Conservation (phyloP, 306 rosid genomes). For the Herpetospermum pedunculosum region DNA sequence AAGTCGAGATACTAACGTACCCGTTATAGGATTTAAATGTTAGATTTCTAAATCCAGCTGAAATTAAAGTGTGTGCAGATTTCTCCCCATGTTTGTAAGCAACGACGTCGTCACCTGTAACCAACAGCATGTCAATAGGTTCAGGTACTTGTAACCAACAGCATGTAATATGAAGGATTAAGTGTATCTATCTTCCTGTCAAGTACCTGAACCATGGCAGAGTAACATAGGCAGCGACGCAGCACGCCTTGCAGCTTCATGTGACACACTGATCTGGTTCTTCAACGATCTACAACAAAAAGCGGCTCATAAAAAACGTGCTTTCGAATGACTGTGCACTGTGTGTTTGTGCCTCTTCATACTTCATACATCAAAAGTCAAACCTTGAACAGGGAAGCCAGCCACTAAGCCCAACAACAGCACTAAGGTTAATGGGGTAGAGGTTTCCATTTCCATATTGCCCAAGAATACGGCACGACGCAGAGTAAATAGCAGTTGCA, state of each 20-base stretch:
- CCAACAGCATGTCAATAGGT: background rate
- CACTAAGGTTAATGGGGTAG: conserved; percentile 65
- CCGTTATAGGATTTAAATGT: conserved; percentile 62
- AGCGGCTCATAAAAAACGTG: conserved; percentile 10
- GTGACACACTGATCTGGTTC: conserved; percentile 46
- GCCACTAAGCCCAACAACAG: conserved; percentile 79
- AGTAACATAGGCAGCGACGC: conserved; percentile 63
- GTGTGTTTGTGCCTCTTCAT: background rate
- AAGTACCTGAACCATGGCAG: conserved; percentile 78
- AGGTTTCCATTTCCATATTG: conserved; percentile 69
- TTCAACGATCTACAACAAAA: conserved; percentile 43
- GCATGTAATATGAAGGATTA: background rate
- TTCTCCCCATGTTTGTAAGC: conserved; percentile 62
- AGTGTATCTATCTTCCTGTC: background rate
- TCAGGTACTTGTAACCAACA: conserved; percentile 35
- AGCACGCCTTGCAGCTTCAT: conserved; percentile 67
- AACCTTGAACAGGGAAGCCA: conserved; percentile 99
- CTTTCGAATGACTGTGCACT: background rate
- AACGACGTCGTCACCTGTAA: conserved; percentile 79
- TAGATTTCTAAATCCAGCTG: conserved; percentile 78
- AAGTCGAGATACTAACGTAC: conserved; percentile 21
- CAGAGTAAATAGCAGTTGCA: conserved; percentile 90
- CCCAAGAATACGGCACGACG: conserved; percentile 56
- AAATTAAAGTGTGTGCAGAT: conserved; percentile 59
- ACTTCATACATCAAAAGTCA: background rate